Evolutionary conservation across 331 rosid genomes (phyloP), one percentile per base, ranked within the genome.

Genomic region (Telfairia occidentalis): DNA sequence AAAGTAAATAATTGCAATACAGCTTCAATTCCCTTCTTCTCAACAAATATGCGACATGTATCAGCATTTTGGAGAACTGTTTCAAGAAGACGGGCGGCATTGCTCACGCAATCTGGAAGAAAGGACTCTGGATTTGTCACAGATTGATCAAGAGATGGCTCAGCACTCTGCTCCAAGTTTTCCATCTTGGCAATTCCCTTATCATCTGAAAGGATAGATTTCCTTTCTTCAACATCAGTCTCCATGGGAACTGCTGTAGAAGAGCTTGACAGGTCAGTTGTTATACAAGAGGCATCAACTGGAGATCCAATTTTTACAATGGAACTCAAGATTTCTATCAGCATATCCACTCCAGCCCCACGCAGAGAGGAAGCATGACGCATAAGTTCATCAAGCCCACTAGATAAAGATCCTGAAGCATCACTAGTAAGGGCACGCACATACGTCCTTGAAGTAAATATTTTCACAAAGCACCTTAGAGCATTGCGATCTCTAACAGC

Each of bases 41-140:
- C 99, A 78, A 95, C 90, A 84, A 92, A 95, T 76, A 95, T 86
- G 54, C 97, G 90, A 78, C 99, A 90, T 11, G 97, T 92, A 77
- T 95, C 99, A 40, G 94, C 92, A 92, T 95, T 95, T 82, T 92
- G 97, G 85, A 95, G 97, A 82, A 90, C 78, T 59, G 97, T 88
- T 84, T 95, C 97, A 76, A 95, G 94, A 72, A 95, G 87, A 63
- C 97, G 97, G 46, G 96, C 93, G 83, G 81, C 78, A 84, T 95
- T 91, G 87, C 89, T 86, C 45, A 90, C 99, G 78, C 89, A 91
- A 77, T 95, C 93, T 37, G 96, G 92, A 76, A 95, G 96, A 79
- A 85, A 86, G 29, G 86, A 85, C 81, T 95, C 99, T 58, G 83
- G 70, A 75, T 91, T 90, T 77, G 73, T 77, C 19, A 73, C 35